A percentile compares a stretch with the other conserved stretches of the same genome.
Evolutionary conservation across 192 early-diverging fungal genomes (phyloP).

Genomic region (Allomyces macrogynus): DNA sequence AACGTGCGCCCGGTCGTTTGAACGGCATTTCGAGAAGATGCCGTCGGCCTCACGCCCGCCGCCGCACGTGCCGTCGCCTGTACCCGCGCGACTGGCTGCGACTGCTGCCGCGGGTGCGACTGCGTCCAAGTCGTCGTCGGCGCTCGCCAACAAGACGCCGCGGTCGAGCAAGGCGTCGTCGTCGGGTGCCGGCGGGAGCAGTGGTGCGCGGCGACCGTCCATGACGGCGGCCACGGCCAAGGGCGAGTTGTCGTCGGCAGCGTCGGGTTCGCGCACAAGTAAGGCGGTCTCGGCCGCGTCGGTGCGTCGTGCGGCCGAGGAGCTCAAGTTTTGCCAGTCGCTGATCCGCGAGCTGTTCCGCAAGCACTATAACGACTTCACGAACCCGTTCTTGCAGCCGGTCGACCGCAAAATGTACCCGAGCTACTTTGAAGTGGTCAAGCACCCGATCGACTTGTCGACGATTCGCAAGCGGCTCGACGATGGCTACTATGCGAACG

Average conservation of each 20-base stretch:
- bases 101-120: background rate
- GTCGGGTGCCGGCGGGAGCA: no score
- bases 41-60: conserved; percentile 11
- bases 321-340: conserved; percentile 39
- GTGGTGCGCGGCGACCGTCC: no score
- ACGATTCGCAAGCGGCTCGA: conserved; percentile 57
- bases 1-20: conserved; percentile 50
- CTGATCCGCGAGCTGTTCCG: conserved; percentile 47
- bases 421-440: conserved; percentile 64
- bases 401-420: conserved; percentile 71
- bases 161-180: no score
- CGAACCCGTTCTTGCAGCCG: conserved; percentile 55
- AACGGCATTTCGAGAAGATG: conserved; percentile 48
- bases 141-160: no score
- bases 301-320: conserved; percentile 20
- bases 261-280: background rate
- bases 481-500: conserved; percentile 25
- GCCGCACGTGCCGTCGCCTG: background rate
- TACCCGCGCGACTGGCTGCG: background rate
- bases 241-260: background rate
- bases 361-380: conserved; percentile 40
- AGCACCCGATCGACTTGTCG: conserved; percentile 71
- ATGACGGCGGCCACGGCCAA: background rate
- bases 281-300: no score
- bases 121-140: background rate